phyloP scores from a whole-genome alignment of 257 asterid genomes.

The Forsythia suspensa region DNA sequence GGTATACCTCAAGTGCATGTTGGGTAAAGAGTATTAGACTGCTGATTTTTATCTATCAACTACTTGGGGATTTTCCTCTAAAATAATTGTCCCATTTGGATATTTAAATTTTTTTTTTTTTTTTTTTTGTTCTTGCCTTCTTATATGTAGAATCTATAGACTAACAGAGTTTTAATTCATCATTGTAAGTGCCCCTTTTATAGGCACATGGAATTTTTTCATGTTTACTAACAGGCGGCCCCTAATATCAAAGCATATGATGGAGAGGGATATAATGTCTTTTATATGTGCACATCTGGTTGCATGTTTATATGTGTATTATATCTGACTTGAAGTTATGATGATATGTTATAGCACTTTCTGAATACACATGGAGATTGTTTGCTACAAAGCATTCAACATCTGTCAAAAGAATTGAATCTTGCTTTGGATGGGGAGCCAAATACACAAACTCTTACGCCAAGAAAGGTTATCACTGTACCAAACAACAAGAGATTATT shows the following conservation, averaged over 20 bases:
- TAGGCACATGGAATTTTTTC: background rate
- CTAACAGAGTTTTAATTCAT: background rate
- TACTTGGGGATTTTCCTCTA: background rate
- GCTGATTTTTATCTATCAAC: too few relatives aligned
- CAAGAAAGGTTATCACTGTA: slow-evolving; percentile 32
- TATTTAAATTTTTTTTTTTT: too few relatives aligned
- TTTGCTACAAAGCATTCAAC: slow-evolving; percentile 54
- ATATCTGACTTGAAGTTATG: slow-evolving; percentile 32
- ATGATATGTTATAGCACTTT: slow-evolving; percentile 58
- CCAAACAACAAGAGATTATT: slow-evolving; percentile 42
- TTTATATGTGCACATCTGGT: background rate
- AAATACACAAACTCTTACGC: slow-evolving; percentile 37
- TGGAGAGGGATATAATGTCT: background rate
- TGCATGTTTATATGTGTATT: background rate
- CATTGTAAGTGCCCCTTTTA: background rate
- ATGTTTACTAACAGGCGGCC: background rate
- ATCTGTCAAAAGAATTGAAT: slow-evolving; percentile 50
- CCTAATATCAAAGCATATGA: background rate
- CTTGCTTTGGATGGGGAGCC: slow-evolving; percentile 66
- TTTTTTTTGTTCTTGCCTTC: background rate
- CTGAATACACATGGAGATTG: slow-evolving; percentile 68
- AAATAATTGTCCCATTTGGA: background rate
- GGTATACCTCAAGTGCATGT: slow-evolving; percentile 36
- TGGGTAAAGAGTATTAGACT: too few relatives aligned
- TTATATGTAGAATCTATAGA: background rate